Evolutionary conservation across 805 yeast genomes (phyloP), one percentile per base, ranked within the genome.

Genomic region (Starmerella lactis-condensi): DNA sequence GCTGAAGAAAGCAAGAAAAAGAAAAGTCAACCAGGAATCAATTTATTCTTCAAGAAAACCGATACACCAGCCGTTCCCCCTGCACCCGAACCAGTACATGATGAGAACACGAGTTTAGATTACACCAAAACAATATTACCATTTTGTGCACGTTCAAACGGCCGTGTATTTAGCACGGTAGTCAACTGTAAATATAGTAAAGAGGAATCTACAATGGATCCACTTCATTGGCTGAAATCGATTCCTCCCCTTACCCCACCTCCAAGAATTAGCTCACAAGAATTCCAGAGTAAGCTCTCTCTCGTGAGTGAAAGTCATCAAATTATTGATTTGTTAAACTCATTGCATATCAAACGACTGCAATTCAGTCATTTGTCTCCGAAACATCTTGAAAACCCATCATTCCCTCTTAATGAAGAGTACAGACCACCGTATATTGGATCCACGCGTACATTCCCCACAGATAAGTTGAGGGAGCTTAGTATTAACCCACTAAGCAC

Each of bases 361-460:
- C 51, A 52, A 24, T 58, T 59, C 43, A 34, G 42, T 17, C 37
- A 34, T 16, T 34, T 39, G 17, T 34, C 36, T 25, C 16, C 28
- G 15, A 28, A 26, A 8, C 31, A 39, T 14, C 17, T 29, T n/a
- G 37, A 29, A 12, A 32, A 38, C 26, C 36, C 31, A 8, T 18
- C 17, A 4, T 24, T 29, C 5, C 34, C 39, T 9, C 28, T 39
- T 12, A 62, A 64, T 38, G 75, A 69, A 37, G 67, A 67, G 41
- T 50, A 62, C 6, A 53, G 63, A 21, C 65, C 71, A 4, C 65
- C 72, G 6, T 70, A 62, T 42, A 55, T 56, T 22, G 75, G 75
- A 1, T 62, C 75, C 0, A 67, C 57, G 34, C 32, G 27, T 5
- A 41, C 62, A 61, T 5, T 62, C 50, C 34, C 31, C 30, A 17